Conservation (phyloP, 2,329 filamentous ascomycete genomes). For the Colletotrichum gloeosporioides region DNA sequence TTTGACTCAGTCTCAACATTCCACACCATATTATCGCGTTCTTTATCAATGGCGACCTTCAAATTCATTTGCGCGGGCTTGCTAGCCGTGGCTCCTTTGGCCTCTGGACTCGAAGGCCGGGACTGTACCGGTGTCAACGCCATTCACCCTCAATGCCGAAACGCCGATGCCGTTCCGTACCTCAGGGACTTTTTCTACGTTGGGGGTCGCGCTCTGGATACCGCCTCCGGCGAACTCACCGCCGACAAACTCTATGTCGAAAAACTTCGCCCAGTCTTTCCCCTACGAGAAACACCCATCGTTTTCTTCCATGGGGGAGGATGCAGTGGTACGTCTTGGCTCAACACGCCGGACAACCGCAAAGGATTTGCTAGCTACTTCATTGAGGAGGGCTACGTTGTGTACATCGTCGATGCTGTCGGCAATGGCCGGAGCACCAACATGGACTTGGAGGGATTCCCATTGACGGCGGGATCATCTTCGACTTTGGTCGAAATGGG, state of each 20-base stretch:
- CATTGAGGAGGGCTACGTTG: constrained; percentile 41
- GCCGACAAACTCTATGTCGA: constrained; percentile 60
- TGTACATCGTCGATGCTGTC: constrained; percentile 50
- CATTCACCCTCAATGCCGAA: neutral
- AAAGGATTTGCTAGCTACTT: constrained; percentile 53
- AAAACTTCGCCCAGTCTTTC: constrained; percentile 38
- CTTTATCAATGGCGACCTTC: neutral
- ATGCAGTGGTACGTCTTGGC: constrained; percentile 28
- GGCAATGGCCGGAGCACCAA: constrained; percentile 40
- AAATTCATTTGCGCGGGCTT: neutral
- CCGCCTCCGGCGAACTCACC: constrained; percentile 31
- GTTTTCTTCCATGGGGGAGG: constrained; percentile 9
- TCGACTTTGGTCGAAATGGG: constrained; percentile 28
- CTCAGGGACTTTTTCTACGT: constrained; percentile 37
- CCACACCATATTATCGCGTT: neutral
- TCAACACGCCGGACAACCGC: constrained; percentile 50
- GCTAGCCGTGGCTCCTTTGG: neutral
- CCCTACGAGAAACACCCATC: neutral
- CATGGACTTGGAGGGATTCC: constrained; percentile 24
- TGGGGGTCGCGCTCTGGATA: constrained; percentile 37
- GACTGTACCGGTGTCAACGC: neutral
- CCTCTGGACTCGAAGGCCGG: neutral
- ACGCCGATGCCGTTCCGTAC: constrained; percentile 10
- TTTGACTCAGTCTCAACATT: neutral
- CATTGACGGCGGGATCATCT: constrained; percentile 19